Evolutionary conservation across 106 monocot genomes (phyloP).

Genomic region (Xerophyta viscosa): DNA sequence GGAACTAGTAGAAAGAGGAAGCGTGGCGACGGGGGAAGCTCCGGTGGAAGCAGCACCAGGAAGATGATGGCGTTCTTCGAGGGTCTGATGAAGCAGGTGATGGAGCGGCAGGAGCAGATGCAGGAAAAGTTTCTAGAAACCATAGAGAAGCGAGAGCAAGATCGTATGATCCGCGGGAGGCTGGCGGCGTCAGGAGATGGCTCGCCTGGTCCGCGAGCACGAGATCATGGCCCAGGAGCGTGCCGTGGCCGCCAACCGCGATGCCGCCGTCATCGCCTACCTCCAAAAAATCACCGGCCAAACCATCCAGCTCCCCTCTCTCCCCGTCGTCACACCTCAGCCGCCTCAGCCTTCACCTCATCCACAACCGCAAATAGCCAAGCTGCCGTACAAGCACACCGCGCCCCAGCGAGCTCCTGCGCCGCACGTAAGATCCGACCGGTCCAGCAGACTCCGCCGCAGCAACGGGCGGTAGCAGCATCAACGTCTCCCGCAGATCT

Average conservation of each 20-base stretch:
- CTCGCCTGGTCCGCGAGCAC: conserved; percentile 49
- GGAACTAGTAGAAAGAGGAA: conserved; percentile 11
- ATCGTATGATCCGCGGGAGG: conserved; percentile 64
- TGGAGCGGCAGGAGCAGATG: conserved; percentile 81
- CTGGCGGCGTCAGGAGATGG: conserved; percentile 81
- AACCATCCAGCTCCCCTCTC: conserved; percentile 17
- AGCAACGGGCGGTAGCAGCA: conserved; percentile 4
- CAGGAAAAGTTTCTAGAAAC: conserved; percentile 70
- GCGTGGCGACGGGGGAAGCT: not conserved
- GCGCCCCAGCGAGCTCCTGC: not conserved
- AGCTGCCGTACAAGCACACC: not conserved
- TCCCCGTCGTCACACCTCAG: conserved; percentile 6
- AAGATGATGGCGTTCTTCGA: conserved; percentile 70
- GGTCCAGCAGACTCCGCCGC: not conserved
- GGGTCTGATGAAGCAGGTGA: conserved; percentile 65
- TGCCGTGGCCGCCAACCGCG: conserved; percentile 44
- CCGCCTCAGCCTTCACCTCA: conserved; percentile 1
- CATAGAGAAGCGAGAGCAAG: conserved; percentile 79
- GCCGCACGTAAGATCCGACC: too few species aligned
- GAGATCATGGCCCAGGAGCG: conserved; percentile 62
- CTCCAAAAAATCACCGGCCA: conserved; percentile 58
- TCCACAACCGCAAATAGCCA: not conserved
- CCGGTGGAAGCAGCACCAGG: conserved; percentile 10
- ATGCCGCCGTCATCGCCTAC: conserved; percentile 57
- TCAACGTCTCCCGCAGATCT: not conserved